phyloP scores from a whole-genome alignment of 495 filamentous ascomycete species.

The Penicillium coffeae region DNA sequence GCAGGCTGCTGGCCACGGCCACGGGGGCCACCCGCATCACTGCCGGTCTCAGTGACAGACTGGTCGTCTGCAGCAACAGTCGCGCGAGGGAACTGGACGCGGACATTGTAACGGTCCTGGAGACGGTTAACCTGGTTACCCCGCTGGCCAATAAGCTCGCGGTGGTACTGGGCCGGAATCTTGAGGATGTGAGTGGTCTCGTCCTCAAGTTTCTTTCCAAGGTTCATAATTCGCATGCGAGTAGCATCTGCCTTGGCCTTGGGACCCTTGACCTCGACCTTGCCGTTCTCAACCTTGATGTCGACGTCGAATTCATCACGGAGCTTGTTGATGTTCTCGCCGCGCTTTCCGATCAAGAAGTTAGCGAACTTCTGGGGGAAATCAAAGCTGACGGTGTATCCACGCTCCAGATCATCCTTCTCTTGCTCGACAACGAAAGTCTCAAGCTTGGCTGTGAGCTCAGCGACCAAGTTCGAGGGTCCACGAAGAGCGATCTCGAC shows the following conservation, averaged over 20 bases:
- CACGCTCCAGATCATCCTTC: constrained; percentile 83
- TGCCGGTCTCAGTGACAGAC: constrained; percentile 61
- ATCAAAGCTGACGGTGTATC: constrained; percentile 77
- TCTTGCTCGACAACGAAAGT: constrained; percentile 79
- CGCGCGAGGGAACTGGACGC: constrained; percentile 87
- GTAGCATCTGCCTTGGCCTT: constrained; percentile 79
- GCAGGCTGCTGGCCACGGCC: constrained; percentile 67
- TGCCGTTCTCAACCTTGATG: constrained; percentile 77
- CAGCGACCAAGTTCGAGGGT: constrained; percentile 64
- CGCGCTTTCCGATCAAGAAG: constrained; percentile 85
- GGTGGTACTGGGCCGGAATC: constrained; percentile 82
- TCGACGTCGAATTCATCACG: constrained; percentile 97
- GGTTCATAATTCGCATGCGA: constrained; percentile 66
- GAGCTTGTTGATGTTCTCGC: constrained; percentile 92
- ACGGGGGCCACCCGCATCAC: constrained; percentile 61
- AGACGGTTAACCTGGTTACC: constrained; percentile 63
- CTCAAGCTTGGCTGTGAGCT: constrained; percentile 63
- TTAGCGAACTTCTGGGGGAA: constrained; percentile 94
- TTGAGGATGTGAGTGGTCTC: constrained; percentile 82
- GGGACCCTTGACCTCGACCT: constrained; percentile 68
- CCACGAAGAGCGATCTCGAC: constrained; percentile 68
- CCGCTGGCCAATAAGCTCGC: constrained; percentile 65
- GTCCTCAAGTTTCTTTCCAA: constrained; percentile 79
- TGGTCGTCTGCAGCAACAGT: constrained; percentile 64
- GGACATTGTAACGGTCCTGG: constrained; percentile 83